Percentiles rank a stretch among this genome's conserved stretches.
Evolutionary conservation across 768 basidiomycete species (phyloP).

Genomic region (Trichaptum fuscoviolaceum): DNA sequence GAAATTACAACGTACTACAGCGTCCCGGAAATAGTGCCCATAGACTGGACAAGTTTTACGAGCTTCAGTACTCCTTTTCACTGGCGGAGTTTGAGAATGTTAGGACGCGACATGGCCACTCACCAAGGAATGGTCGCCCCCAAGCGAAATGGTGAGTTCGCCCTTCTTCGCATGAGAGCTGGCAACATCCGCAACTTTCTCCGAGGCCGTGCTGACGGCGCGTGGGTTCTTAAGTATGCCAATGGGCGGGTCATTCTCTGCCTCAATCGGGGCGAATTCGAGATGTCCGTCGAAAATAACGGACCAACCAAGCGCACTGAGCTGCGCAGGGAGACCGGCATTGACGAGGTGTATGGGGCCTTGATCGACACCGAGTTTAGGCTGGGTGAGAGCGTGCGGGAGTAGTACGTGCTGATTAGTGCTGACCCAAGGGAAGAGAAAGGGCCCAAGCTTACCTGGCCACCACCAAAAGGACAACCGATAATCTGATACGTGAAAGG

Average conservation of each 20-base stretch:
- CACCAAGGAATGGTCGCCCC: conserved; percentile 94
- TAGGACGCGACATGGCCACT: conserved; percentile 25
- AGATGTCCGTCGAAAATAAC: conserved; percentile 92
- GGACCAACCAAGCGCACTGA: conserved; percentile 77
- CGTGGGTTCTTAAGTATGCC: conserved; percentile 89
- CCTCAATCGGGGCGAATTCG: conserved; percentile 72
- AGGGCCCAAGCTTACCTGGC: conserved; percentile 51
- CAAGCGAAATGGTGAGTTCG: conserved; percentile 81
- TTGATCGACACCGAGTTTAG: conserved; percentile 74
- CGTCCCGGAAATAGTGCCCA: conserved; percentile 94
- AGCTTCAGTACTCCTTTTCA: conserved; percentile 15
- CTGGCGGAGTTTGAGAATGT: background rate
- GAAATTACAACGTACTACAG: conserved; percentile 45
- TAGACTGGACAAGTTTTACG: conserved; percentile 41
- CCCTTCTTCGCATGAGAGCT: conserved; percentile 70
- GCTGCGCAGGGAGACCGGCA: conserved; percentile 76
- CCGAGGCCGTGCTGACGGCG: conserved; percentile 74
- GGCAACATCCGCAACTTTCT: conserved; percentile 76
- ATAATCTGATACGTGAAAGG: conserved; percentile 54
- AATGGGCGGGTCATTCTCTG: conserved; percentile 67
- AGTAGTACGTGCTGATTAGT: conserved; percentile 4
- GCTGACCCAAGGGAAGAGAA: conserved; percentile 7
- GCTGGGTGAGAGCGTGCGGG: conserved; percentile 33
- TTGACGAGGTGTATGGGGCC: conserved; percentile 87
- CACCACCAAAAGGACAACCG: conserved; percentile 87